Evolutionary conservation across 2,329 filamentous ascomycete genomes (phyloP).

Genomic region (Bipolaris zeicola): DNA sequence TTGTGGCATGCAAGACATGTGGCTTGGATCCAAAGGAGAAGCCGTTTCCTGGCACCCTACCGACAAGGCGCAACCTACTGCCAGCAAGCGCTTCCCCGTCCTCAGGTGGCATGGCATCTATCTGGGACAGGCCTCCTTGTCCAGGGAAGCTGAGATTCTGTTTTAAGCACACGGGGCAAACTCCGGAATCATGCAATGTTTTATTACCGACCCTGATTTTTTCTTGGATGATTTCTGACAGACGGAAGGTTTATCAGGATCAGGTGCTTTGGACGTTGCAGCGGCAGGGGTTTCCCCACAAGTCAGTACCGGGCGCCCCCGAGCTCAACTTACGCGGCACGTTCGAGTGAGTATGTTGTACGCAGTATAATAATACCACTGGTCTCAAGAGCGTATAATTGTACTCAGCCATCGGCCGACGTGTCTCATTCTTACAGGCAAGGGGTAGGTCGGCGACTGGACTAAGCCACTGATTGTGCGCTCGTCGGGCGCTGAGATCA

Average conservation of each 20-base stretch:
- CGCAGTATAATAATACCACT: not conserved
- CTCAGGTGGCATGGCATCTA: not conserved
- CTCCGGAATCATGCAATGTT: not conserved
- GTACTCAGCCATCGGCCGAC: not conserved
- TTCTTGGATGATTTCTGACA: not conserved
- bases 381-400: not conserved
- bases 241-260: slow-evolving; percentile 1
- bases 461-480: not conserved
- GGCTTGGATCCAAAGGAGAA: not conserved
- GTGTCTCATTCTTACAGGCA: not conserved
- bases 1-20: slow-evolving; percentile 3
- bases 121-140: not conserved
- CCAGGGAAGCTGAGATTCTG: not conserved
- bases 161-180: not conserved
- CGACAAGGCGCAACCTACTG: slow-evolving; percentile 1
- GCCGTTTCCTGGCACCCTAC: slow-evolving; percentile 6
- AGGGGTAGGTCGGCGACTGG: not conserved
- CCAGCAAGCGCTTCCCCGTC: slow-evolving; percentile 1
- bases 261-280: slow-evolving; percentile 11
- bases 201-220: slow-evolving; percentile 9
- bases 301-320: not conserved
- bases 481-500: not conserved
- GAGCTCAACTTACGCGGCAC: slow-evolving; percentile 3
- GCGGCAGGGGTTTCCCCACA: slow-evolving; percentile 4
- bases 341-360: slow-evolving; percentile 1